Percentiles rank a stretch among this genome's conserved stretches.
Evolutionary conservation across 352 stramenopile species (phyloP).

Genomic region (Hyaloperonospora arabidopsidis): DNA sequence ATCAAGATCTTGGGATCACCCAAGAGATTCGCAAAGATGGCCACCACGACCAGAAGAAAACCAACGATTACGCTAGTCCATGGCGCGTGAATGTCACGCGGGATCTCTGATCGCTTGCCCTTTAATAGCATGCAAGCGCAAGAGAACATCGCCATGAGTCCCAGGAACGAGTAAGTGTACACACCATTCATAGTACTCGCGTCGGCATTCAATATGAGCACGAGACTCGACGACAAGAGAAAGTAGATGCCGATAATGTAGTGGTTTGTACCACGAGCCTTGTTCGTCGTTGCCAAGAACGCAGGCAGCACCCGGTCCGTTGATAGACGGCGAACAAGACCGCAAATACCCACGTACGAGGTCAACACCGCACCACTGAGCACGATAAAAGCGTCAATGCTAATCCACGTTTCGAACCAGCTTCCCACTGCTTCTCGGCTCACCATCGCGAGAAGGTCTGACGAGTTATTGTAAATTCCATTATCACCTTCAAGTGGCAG

Average conservation of each 20-base stretch:
- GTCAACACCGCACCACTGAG: conserved; percentile 79
- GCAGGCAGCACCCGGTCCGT: conserved; percentile 51
- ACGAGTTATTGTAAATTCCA: conserved; percentile 33
- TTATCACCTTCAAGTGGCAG: conserved; percentile 48
- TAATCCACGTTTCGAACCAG: conserved; percentile 49
- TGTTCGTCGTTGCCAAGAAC: conserved; percentile 50
- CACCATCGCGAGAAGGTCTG: conserved; percentile 59
- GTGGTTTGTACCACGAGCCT: conserved; percentile 57
- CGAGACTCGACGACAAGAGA: conserved; percentile 46
- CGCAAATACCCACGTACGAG: conserved; percentile 74
- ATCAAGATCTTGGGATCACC: conserved; percentile 72
- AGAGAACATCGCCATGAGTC: conserved; percentile 78
- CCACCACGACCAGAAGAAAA: conserved; percentile 42
- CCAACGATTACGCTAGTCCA: conserved; percentile 34
- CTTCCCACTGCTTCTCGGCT: conserved; percentile 29
- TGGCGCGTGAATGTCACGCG: conserved; percentile 47
- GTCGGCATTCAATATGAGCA: conserved; percentile 66
- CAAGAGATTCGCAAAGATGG: conserved; percentile 72
- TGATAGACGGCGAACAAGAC: conserved; percentile 60
- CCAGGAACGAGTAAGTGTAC: conserved; percentile 82
- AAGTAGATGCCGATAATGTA: conserved; percentile 73
- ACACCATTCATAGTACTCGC: conserved; percentile 65
- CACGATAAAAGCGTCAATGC: conserved; percentile 82
- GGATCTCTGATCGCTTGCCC: conserved; percentile 69
- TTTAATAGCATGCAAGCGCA: conserved; percentile 80